Evolutionary conservation across 805 yeast genomes (phyloP), one percentile per base, ranked within the genome.

Genomic region (Cyberlindnera japonica): DNA sequence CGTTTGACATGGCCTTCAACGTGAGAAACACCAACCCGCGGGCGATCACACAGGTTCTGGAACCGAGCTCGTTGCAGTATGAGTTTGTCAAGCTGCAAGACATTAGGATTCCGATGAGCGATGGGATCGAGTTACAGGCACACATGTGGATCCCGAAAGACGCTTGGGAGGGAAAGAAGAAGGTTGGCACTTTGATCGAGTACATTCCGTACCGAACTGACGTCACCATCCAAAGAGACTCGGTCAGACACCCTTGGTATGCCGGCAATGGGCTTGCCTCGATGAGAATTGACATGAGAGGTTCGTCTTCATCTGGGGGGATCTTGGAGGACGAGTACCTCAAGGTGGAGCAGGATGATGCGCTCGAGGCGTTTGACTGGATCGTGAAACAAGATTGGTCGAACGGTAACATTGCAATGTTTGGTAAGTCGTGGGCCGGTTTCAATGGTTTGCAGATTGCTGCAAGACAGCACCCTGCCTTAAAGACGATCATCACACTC

Each of bases 401-500:
- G 26, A 70, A 70, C 45, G 74, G 73, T 12, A 62, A 58, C 38
- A 62, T 70, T 39, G 75, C 67, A 15, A 67, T 68, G 70, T 67
- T 69, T 57, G 75, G 74, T 26, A 70, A 70, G 49, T 68, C 74
- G 2, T 70, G 75, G 75, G 74, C 71, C 37, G 74, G 74, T 1
- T 70, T 70, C 54, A 70, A 70, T 45, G 68, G 72, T 7, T 54
- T 69, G 24, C 75, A 70, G 47, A 53, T 70, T 18, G 74, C 74
- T 11, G 69, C 69, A 6, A 60, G 71, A 54, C 69, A 67, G 43
- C 75, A 70, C 46, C 74, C 73, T 3, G 71, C 71, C 20, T 51
- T 70, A 49, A 69, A 69, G 45, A 53, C 70, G 1, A 62, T 68
- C 36, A 67, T 70, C 42, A 64, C 74, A 0, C 52, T 70, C 19